phyloP scores from a whole-genome alignment of 805 yeast genomes.

The Kazachstania bromeliacearum region DNA sequence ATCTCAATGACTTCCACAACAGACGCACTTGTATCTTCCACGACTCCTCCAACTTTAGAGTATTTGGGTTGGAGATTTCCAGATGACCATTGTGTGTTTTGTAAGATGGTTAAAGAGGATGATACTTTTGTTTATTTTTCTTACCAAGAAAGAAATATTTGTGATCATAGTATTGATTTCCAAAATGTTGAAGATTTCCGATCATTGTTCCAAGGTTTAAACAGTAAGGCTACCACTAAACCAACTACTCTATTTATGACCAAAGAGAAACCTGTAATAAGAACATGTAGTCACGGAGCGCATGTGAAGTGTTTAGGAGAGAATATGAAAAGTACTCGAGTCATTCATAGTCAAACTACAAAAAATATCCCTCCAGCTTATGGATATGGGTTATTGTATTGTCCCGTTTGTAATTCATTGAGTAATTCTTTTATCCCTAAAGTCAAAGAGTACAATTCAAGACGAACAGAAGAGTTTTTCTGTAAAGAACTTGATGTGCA shows the following conservation, averaged over 20 bases:
- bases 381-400: constrained; percentile 63
- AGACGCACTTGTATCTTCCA: no score
- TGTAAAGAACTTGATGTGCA: not conserved
- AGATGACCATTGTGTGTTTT: constrained; percentile 26
- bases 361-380: constrained; percentile 71
- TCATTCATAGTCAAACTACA: constrained; percentile 62
- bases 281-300: constrained; percentile 90
- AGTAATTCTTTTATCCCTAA: constrained; percentile 79
- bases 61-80: constrained; percentile 13
- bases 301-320: constrained; percentile 69
- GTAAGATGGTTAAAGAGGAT: constrained; percentile 25
- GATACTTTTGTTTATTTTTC: constrained; percentile 25
- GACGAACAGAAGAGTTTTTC: constrained; percentile 6
- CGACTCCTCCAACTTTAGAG: not conserved
- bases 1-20: constrained; percentile 1
- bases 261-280: constrained; percentile 13
- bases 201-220: not conserved
- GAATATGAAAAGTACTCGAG: constrained; percentile 46
- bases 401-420: constrained; percentile 86
- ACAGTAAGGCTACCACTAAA: constrained; percentile 4
- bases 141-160: constrained; percentile 23
- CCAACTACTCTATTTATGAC: not conserved
- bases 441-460: constrained; percentile 6
- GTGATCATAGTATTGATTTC: constrained; percentile 16
- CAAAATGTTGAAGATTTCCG: constrained; percentile 13